Conservation (phyloP, 83 land plant species). For the Picea abies region DNA sequence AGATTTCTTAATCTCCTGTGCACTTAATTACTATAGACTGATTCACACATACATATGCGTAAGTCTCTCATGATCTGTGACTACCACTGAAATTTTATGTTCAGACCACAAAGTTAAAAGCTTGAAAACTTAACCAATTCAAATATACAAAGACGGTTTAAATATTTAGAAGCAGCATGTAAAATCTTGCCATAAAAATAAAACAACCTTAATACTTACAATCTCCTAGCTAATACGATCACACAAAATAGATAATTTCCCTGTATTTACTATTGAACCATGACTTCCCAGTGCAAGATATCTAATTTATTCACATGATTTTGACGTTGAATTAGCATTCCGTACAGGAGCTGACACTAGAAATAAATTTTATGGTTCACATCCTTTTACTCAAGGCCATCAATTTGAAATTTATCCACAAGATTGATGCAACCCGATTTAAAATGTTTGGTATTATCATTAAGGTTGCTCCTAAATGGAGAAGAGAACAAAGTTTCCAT, state of each 20-base stretch:
- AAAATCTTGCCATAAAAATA: neutral
- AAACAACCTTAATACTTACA: neutral
- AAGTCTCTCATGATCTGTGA: neutral
- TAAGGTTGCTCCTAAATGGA: constrained; percentile 1
- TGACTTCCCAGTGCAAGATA: neutral
- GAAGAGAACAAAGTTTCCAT: constrained; percentile 8
- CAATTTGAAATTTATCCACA: neutral
- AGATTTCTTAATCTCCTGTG: too few species aligned
- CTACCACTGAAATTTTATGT: neutral
- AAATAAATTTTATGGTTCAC: neutral
- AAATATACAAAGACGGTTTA: neutral
- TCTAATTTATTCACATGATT: too few species aligned
- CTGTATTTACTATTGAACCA: neutral
- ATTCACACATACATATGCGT: neutral
- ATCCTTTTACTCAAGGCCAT: neutral
- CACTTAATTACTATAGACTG: neutral
- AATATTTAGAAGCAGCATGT: neutral
- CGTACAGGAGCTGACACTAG: too few species aligned
- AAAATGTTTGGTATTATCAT: constrained; percentile 15
- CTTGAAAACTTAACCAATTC: neutral
- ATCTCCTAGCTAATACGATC: too few species aligned
- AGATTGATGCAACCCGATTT: neutral
- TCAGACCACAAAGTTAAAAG: neutral
- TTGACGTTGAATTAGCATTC: too few species aligned
- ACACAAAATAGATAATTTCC: neutral